Evolutionary conservation across 805 yeast genomes (phyloP).

Genomic region (Barnettozyma siamensis): DNA sequence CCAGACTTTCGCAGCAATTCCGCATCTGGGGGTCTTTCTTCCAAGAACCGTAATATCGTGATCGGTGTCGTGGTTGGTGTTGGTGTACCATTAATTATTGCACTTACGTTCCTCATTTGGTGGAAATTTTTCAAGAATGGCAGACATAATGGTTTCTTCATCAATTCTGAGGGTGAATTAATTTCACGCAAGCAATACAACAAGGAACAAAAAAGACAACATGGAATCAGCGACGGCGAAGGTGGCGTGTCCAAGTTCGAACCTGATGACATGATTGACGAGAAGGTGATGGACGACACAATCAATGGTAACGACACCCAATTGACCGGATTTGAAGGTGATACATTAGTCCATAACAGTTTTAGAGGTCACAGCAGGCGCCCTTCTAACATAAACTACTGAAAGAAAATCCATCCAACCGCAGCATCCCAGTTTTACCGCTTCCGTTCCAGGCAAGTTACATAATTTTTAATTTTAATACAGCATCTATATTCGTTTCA

Average conservation of each 20-base stretch:
- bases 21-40: conserved; percentile 34
- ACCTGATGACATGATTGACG: conserved; percentile 24
- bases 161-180: conserved; percentile 26
- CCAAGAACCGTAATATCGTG: conserved; percentile 43
- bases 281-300: conserved; percentile 23
- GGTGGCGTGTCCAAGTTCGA: conserved; percentile 6
- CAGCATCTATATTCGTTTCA: no score
- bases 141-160: conserved; percentile 11
- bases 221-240: background rate
- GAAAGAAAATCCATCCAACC: background rate
- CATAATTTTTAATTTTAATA: no score
- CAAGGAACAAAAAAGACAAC: conserved; percentile 1
- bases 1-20: background rate
- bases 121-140: conserved; percentile 12
- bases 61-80: conserved; percentile 68
- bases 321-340: conserved; percentile 11
- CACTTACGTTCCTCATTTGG: conserved; percentile 9
- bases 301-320: conserved; percentile 14
- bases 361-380: conserved; percentile 6
- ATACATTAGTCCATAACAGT: conserved; percentile 14
- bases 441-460: no score
- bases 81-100: conserved; percentile 50
- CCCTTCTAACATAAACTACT: background rate
- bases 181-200: conserved; percentile 7
- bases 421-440: no score